Evolutionary conservation across 768 basidiomycete genomes (phyloP).

Genomic region (Rhizopogon sp.): DNA sequence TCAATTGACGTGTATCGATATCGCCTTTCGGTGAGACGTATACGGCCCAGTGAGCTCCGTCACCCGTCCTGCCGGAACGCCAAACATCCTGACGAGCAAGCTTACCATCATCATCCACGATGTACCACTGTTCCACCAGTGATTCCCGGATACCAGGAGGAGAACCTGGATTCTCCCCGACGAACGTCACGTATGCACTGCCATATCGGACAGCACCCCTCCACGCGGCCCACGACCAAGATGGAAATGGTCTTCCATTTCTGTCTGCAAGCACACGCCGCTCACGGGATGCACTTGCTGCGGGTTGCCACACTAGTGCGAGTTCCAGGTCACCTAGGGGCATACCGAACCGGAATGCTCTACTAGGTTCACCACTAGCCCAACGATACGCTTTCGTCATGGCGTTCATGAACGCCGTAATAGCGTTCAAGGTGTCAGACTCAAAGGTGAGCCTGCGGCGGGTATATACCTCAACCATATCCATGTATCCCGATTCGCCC

Average conservation of each 20-base stretch:
- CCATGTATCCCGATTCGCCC: not conserved
- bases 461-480: not conserved
- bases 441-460: not conserved
- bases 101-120: conserved; percentile 10
- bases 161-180: not conserved
- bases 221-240: conserved; percentile 25
- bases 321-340: conserved; percentile 8
- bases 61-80: not conserved
- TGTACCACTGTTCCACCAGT: conserved; percentile 11
- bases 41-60: too few relatives aligned
- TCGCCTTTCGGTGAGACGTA: conserved; percentile 1
- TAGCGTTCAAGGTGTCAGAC: not conserved
- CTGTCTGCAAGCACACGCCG: conserved; percentile 3
- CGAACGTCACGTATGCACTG: too few relatives aligned
- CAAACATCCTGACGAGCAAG: conserved; percentile 12
- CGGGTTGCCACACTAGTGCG: conserved; percentile 19
- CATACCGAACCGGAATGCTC: not conserved
- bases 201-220: conserved; percentile 9
- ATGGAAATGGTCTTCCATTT: conserved; percentile 7
- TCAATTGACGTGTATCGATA: not conserved
- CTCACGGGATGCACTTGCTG: conserved; percentile 1
- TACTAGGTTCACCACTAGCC: not conserved
- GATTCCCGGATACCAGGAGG: conserved; percentile 7
- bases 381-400: not conserved
- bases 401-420: not conserved